Conservation (phyloP, 805 yeast genomes). For the Ogataea pilisensis region DNA sequence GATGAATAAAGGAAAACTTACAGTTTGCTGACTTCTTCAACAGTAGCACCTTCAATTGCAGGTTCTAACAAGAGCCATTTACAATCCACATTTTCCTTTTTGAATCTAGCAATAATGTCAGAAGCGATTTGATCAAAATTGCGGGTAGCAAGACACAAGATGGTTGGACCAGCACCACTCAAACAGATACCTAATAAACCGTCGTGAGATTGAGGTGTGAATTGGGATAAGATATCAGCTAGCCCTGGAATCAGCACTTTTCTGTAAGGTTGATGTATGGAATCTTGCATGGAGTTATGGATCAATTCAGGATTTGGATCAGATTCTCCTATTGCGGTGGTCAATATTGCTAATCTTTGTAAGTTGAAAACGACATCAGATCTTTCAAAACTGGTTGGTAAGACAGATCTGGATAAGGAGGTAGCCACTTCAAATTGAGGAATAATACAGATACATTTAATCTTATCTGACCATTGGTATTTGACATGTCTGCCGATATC, state of each 20-base stretch:
- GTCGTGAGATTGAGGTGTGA: conserved; percentile 77
- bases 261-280: conserved; percentile 96
- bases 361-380: conserved; percentile 86
- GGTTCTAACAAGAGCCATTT: conserved; percentile 80
- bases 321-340: conserved; percentile 78
- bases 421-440: conserved; percentile 95
- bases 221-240: conserved; percentile 68
- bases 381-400: conserved; percentile 75
- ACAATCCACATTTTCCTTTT: conserved; percentile 61
- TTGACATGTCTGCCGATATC: conserved; percentile 86
- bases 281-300: conserved; percentile 94
- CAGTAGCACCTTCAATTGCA: conserved; percentile 83
- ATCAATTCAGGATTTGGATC: conserved; percentile 80
- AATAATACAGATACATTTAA: conserved; percentile 85
- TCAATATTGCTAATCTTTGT: conserved; percentile 88
- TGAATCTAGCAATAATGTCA: conserved; percentile 68
- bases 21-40: conserved; percentile 33
- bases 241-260: conserved; percentile 89
- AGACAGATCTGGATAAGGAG: conserved; percentile 83
- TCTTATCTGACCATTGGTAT: conserved; percentile 75
- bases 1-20: conserved; percentile 2
- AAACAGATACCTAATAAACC: conserved; percentile 92
- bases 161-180: conserved; percentile 98
- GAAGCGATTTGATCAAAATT: conserved; percentile 80
- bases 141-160: conserved; percentile 85